A percentile compares a stretch with the other conserved stretches of the same genome.
Evolutionary conservation across 768 basidiomycete species (phyloP).

Genomic region (Ramaria rubella): DNA sequence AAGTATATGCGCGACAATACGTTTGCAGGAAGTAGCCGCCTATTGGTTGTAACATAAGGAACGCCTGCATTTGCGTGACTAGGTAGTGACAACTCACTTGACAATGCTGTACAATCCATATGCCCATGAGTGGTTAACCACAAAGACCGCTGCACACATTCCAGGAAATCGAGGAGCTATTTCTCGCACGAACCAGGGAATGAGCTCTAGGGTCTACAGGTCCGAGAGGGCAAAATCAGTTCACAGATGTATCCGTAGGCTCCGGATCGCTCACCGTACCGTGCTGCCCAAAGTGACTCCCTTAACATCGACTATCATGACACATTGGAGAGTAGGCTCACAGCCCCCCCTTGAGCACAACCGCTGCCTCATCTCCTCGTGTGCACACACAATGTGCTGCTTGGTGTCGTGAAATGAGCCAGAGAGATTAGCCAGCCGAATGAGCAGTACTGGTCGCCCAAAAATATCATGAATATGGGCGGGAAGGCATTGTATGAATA

Average conservation of each 20-base stretch:
- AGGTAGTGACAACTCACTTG: slow-evolving; percentile 45
- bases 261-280: slow-evolving; percentile 31
- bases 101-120: slow-evolving; percentile 63
- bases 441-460: slow-evolving; percentile 56
- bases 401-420: slow-evolving; percentile 34
- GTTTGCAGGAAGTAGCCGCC: slow-evolving; percentile 54
- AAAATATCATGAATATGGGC: slow-evolving; percentile 48
- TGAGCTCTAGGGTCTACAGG: slow-evolving; percentile 50
- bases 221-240: too few relatives aligned
- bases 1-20: slow-evolving; percentile 63
- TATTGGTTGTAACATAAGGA: slow-evolving; percentile 19
- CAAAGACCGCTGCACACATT: slow-evolving; percentile 70
- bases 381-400: slow-evolving; percentile 38
- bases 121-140: slow-evolving; percentile 70
- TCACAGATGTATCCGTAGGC: too few relatives aligned
- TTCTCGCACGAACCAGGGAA: slow-evolving; percentile 60
- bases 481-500: slow-evolving; percentile 49
- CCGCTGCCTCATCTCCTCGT: slow-evolving; percentile 49
- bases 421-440: slow-evolving; percentile 41
- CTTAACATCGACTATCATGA: slow-evolving; percentile 59
- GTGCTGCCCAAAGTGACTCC: slow-evolving; percentile 47
- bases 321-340: slow-evolving; percentile 53
- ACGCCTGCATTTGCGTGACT: neutral
- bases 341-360: slow-evolving; percentile 32
- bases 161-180: slow-evolving; percentile 68